Conservation (phyloP, 441 rosid species). For the Euphorbia schlechtendalii region DNA sequence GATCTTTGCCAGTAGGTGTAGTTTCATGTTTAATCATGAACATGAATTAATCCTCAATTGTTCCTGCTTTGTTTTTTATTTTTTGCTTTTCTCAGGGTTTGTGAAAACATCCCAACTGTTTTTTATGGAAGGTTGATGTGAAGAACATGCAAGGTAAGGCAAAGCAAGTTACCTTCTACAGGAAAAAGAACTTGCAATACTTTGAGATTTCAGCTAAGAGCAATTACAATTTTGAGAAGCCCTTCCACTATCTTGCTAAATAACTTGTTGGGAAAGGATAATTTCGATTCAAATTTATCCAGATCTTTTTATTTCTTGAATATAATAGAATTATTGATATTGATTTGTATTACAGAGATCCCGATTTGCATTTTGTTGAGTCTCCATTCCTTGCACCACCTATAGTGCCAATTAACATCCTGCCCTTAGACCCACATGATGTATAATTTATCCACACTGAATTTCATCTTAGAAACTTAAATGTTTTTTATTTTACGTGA, state of each 20-base stretch:
- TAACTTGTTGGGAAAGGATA: slow-evolving; percentile 52
- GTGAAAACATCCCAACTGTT: slow-evolving; percentile 73
- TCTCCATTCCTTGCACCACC: slow-evolving; percentile 56
- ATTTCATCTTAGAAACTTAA: too few relatives aligned
- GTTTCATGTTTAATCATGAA: too few relatives aligned
- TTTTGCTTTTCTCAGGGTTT: slow-evolving; percentile 60
- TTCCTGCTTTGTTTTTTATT: too few relatives aligned
- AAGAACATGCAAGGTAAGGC: slow-evolving; percentile 90
- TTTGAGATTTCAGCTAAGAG: slow-evolving; percentile 85
- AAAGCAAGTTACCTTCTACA: slow-evolving; percentile 75
- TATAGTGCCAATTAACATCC: slow-evolving; percentile 44
- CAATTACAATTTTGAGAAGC: slow-evolving; percentile 81
- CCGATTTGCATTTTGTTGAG: slow-evolving; percentile 53
- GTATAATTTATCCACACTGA: too few relatives aligned
- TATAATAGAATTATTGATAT: not conserved
- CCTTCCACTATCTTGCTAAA: slow-evolving; percentile 78
- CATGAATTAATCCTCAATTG: too few relatives aligned
- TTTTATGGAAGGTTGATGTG: slow-evolving; percentile 70
- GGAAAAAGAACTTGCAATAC: slow-evolving; percentile 78
- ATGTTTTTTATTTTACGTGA: too few relatives aligned
- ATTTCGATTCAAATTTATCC: not conserved
- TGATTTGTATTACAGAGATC: slow-evolving; percentile 29
- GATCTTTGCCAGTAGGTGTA: slow-evolving; percentile 70
- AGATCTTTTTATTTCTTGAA: too few relatives aligned
- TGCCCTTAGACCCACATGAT: too few relatives aligned